Base-by-base conservation (phyloP, 2,329 filamentous ascomycete species). In the Talaromyces atroroseus region DNA sequence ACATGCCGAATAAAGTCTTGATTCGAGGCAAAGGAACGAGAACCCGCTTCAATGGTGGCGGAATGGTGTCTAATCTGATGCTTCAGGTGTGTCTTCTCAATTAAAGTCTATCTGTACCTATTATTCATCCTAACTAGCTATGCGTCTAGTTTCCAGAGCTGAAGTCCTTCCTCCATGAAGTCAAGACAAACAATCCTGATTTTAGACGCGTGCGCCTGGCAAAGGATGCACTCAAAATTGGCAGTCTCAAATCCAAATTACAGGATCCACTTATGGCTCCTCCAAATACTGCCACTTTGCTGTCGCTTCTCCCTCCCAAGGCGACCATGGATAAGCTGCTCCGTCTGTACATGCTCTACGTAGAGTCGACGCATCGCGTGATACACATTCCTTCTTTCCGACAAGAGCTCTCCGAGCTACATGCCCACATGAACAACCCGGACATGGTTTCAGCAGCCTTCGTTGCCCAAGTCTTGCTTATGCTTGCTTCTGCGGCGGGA, bases 341-440 rank as follows among this genome's bases (percentile, higher is more conserved):
- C 7, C 56, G 65, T 8, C 52, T 72, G 34, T 77, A 76, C 52
- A 62, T 76, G 57, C 66, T 65, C 16, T 72, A 73, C 58, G 63
- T 75, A 6, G 74, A 76, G 56, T 70, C 68, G 2, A 70, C 67
- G 3, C 67, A 74, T 58, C 70, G 71, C 7, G 68, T 76, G 21
- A 62, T 76, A 6, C 74, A 76, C 58, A 64, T 69, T 12, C 74
- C 72, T 2, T 69, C 72, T 1, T 76, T 76, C 32, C 62, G 70
- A 18, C 63, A 59, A 18, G 69, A 75, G 42, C 63, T 76, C 10
- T 64, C 72, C n/a, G 62, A 67, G 21, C 65, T 76, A 36, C 74
- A 71, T 65, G 60, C 63, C 0, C 63, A 67, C 49, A 58, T 61
- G 21, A 63, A 67, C 1, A 66, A 59, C 8, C 64, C 68, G 0